phyloP scores from a whole-genome alignment of 108 stramenopile species.

The Phaeodactylum tricornutum region DNA sequence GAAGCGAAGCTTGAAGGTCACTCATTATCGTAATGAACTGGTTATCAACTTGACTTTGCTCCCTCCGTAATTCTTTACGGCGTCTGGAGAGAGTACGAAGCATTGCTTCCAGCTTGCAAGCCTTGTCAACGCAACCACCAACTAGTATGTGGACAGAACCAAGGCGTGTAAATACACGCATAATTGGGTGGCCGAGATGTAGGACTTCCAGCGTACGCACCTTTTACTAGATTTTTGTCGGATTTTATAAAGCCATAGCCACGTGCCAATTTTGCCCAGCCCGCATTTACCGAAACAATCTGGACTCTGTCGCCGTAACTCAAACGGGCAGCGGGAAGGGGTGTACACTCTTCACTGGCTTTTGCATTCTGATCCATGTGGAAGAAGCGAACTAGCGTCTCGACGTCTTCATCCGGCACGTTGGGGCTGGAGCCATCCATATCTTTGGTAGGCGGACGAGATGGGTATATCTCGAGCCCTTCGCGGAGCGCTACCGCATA shows the following conservation, averaged over 20 bases:
- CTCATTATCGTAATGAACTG: conserved; percentile 61
- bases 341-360: neutral
- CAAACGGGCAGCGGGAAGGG: conserved; percentile 15
- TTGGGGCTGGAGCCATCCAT: conserved; percentile 4
- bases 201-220: conserved; percentile 15
- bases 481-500: conserved; percentile 44
- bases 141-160: conserved; percentile 14
- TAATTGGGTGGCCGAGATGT: neutral
- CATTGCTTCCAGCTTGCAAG: conserved; percentile 70
- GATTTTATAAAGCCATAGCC: conserved; percentile 66
- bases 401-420: conserved; percentile 29
- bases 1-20: conserved; percentile 51
- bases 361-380: conserved; percentile 14
- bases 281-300: conserved; percentile 54
- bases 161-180: neutral
- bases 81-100: conserved; percentile 42
- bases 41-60: conserved; percentile 60
- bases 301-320: conserved; percentile 70
- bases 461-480: conserved; percentile 37
- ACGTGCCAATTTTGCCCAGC: conserved; percentile 72
- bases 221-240: conserved; percentile 58
- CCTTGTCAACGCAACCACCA: conserved; percentile 54
- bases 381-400: conserved; percentile 29
- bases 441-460: conserved; percentile 2
- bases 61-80: conserved; percentile 42